Evolutionary conservation across 345 rosid genomes (phyloP).

Genomic region (Garcia nutans): DNA sequence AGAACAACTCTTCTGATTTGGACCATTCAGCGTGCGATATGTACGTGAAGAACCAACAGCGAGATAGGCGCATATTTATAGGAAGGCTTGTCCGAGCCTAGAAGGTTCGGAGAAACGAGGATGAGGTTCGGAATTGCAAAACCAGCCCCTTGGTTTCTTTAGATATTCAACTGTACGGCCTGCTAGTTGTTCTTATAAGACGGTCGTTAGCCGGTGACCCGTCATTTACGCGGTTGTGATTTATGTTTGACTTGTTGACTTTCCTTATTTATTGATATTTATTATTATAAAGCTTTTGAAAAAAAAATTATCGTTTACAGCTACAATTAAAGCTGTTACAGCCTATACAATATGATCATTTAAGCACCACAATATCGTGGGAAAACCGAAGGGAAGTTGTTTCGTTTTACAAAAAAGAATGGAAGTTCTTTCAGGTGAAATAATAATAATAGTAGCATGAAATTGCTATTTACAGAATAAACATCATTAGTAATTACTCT

Average conservation of each 20-base stretch:
- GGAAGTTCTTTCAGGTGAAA: too few relatives aligned
- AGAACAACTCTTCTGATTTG: neutral
- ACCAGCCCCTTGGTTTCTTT: constrained; percentile 14
- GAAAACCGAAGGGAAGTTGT: too few relatives aligned
- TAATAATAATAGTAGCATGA: too few relatives aligned
- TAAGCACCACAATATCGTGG: too few relatives aligned
- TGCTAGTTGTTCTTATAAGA: neutral
- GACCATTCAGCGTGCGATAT: neutral
- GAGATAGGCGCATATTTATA: constrained; percentile 11
- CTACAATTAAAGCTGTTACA: too few relatives aligned
- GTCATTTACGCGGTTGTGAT: constrained; percentile 6
- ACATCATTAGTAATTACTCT: too few relatives aligned
- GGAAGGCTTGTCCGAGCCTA: constrained; percentile 19
- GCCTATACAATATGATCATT: too few relatives aligned
- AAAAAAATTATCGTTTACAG: too few relatives aligned
- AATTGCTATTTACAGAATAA: too few relatives aligned
- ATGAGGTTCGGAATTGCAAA: constrained; percentile 20
- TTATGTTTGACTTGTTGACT: constrained; percentile 12
- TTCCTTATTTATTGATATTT: neutral
- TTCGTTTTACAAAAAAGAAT: too few relatives aligned
- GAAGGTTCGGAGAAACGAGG: neutral
- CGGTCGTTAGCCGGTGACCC: constrained; percentile 25
- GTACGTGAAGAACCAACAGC: neutral
- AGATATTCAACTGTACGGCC: constrained; percentile 16
- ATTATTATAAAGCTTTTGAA: too few relatives aligned